Evolutionary conservation across 2,329 filamentous ascomycete genomes (phyloP), one percentile per base, ranked within the genome.

Genomic region (Sclerotinia borealis): DNA sequence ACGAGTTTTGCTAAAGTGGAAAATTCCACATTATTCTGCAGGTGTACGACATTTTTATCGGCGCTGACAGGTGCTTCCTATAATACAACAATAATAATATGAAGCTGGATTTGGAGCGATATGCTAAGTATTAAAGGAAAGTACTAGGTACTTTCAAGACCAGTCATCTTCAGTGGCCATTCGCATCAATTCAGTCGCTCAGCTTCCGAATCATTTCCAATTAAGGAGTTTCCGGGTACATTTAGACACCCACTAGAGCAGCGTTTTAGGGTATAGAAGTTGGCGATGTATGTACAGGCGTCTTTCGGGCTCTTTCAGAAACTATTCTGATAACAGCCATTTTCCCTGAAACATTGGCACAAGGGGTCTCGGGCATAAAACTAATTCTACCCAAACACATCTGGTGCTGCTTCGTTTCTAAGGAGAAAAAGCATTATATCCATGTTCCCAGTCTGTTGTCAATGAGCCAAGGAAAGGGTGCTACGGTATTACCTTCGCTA

Each of bases 251-350:
- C 47, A 49, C n/a, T 43, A 29, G 39, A 34, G 52, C 5, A 34
- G 52, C 27, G 27, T 41, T 29, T 55, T 31, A 37, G 7, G 8
- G 37, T 22, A 22, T 15, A 56, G n/a, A 29, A 34, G 19, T 34
- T 19, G 27, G 29, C 54, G 54, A 19, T 31, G 27, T 13, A 36
- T 31, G 13, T 22, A 34, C 22, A 22, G n/a, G 36, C 19, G 39
- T 56, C 41, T 45, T 55, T 45, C 39, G 54, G 54, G 54, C 39
- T 56, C 27, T 56, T 56, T 19, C 54, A 56, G 54, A 56, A 56
- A 56, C 54, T 56, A 56, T 56, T 45, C 54, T 56, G 39, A 7
- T 22, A 45, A 43, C 39, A 56, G 39, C 54, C 19, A 56, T 56
- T 45, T 45, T 45, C 54, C 54, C 54, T 56, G 54, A 45, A 56